Evolutionary conservation across 371 early-diverging fungal genomes (phyloP).

Genomic region (Apophysomyces elegans): DNA sequence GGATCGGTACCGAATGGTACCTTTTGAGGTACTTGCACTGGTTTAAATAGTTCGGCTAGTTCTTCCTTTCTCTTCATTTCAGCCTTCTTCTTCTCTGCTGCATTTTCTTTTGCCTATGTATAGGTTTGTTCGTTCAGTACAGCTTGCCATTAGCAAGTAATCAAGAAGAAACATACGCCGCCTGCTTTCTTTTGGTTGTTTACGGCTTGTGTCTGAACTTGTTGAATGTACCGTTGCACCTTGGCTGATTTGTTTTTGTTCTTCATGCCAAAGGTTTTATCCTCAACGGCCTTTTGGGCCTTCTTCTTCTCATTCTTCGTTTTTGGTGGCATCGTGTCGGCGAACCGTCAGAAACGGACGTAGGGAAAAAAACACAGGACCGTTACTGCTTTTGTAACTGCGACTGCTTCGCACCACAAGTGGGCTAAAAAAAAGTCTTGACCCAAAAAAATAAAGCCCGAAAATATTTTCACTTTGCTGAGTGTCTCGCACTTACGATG

Average conservation of each 20-base stretch:
- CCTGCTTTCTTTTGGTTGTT: slow-evolving; percentile 44
- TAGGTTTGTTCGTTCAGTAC: slow-evolving; percentile 7
- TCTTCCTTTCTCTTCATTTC: slow-evolving; percentile 54
- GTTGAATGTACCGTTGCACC: slow-evolving; percentile 88
- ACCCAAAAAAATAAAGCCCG: too few species aligned
- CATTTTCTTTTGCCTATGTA: slow-evolving; percentile 17
- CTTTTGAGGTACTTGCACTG: slow-evolving; percentile 88
- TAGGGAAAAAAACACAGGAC: not conserved
- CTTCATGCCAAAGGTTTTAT: slow-evolving; percentile 98
- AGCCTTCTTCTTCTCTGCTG: slow-evolving; percentile 46
- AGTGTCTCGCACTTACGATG: too few species aligned
- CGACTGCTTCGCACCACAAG: too few species aligned
- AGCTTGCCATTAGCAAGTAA: not conserved
- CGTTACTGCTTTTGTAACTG: too few species aligned
- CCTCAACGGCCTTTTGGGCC: slow-evolving; percentile 84
- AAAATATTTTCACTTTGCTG: too few species aligned
- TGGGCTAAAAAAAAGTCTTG: too few species aligned
- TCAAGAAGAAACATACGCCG: not conserved
- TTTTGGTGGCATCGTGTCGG: slow-evolving; percentile 82
- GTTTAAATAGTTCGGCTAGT: slow-evolving; percentile 89
- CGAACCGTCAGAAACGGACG: not conserved
- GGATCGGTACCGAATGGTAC: slow-evolving; percentile 99
- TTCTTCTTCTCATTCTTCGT: slow-evolving; percentile 72
- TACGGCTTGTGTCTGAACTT: slow-evolving; percentile 84
- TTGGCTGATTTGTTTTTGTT: slow-evolving; percentile 94